Percentiles rank a stretch among this genome's conserved stretches.
These are phyloP conservation scores for Chaetomium sp. DNA, from an alignment of 2,329 filamentous ascomycete species.

Conservation along the genomic window DNA sequence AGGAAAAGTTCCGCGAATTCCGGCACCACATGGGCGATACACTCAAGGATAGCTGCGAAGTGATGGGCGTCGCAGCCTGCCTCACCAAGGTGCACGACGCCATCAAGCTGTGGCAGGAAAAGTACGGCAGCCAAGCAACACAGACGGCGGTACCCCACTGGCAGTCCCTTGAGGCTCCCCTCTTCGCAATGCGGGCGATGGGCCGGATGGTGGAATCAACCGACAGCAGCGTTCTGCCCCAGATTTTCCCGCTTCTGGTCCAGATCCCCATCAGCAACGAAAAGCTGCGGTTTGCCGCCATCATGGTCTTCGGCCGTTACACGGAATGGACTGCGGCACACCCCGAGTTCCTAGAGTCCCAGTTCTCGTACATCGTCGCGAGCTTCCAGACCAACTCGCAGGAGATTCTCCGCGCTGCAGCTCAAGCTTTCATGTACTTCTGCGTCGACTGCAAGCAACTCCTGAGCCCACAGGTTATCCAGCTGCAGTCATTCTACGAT, in stretches of 20 bases:
- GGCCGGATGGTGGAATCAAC: slow-evolving; percentile 93
- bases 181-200: slow-evolving; percentile 95
- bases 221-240: slow-evolving; percentile 82
- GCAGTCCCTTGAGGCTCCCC: slow-evolving; percentile 92
- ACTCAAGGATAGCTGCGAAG: slow-evolving; percentile 93
- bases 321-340: slow-evolving; percentile 98
- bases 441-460: slow-evolving; percentile 92
- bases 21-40: slow-evolving; percentile 97
- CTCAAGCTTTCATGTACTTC: slow-evolving; percentile 94
- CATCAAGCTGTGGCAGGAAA: slow-evolving; percentile 86
- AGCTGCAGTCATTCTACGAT: slow-evolving; percentile 91
- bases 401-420: slow-evolving; percentile 89
- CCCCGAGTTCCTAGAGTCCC: slow-evolving; percentile 85
- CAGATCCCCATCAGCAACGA: slow-evolving; percentile 95
- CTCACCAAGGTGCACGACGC: slow-evolving; percentile 83
- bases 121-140: slow-evolving; percentile 75
- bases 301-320: slow-evolving; percentile 95
- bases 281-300: slow-evolving; percentile 96
- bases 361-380: slow-evolving; percentile 93
- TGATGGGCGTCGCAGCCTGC: slow-evolving; percentile 91
- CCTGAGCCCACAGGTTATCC: slow-evolving; percentile 77
- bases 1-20: slow-evolving; percentile 97
- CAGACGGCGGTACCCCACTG: slow-evolving; percentile 82
- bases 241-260: slow-evolving; percentile 89
- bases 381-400: slow-evolving; percentile 87